These are phyloP conservation scores for Aurinia saxatilis DNA, from an alignment of 345 rosid species.

Conservation along the genomic window DNA sequence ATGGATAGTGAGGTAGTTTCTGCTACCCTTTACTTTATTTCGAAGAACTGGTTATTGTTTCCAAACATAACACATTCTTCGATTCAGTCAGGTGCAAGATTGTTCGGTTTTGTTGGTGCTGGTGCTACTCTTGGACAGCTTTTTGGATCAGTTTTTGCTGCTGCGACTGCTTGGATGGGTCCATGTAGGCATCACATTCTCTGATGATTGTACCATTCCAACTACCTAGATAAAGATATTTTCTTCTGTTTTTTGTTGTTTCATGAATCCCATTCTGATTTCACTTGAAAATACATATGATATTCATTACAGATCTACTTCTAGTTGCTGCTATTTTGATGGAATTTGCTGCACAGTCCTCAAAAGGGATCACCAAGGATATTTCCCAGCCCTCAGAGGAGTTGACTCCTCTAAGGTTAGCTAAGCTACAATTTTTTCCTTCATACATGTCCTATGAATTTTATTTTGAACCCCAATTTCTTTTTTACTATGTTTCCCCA, in stretches of 20 bases:
- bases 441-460: neutral
- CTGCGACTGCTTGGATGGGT: conserved; percentile 83
- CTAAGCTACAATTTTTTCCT: neutral
- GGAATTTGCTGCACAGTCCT: conserved; percentile 87
- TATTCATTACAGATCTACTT: conserved; percentile 55
- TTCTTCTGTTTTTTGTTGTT: conserved; percentile 1
- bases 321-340: conserved; percentile 75
- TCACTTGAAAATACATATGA: neutral
- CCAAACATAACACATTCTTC: conserved; percentile 23
- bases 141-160: conserved; percentile 84
- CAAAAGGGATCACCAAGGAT: conserved; percentile 71
- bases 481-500: neutral
- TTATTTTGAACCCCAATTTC: neutral
- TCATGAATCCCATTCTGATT: conserved; percentile 7
- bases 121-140: conserved; percentile 98
- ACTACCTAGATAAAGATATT: neutral
- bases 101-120: conserved; percentile 95
- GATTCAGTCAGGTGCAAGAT: conserved; percentile 93
- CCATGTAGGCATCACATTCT: conserved; percentile 50
- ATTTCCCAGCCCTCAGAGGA: conserved; percentile 52
- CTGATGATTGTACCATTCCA: neutral
- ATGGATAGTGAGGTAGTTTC: conserved; percentile 83
- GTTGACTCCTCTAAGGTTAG: conserved; percentile 59
- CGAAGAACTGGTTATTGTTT: neutral
- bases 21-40: neutral